These are phyloP conservation scores for Diaporthe nobilis DNA, from an alignment of 2,329 filamentous ascomycete species.

Conservation along the genomic window DNA sequence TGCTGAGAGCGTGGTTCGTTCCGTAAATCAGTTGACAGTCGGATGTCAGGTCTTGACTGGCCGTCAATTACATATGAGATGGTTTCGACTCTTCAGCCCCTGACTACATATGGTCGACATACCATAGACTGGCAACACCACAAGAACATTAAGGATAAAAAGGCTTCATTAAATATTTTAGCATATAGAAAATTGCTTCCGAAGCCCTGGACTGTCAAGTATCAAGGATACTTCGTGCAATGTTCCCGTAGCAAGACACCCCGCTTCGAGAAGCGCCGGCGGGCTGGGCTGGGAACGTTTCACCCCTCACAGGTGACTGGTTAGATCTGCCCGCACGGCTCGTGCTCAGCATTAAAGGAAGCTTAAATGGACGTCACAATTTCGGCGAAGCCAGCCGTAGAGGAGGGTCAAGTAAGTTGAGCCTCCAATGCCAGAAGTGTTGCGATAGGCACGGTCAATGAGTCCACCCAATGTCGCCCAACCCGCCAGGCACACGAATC, in stretches of 20 bases:
- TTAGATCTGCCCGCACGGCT: neutral
- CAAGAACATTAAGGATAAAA: fast-evolving
- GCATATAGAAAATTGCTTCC: too few relatives aligned
- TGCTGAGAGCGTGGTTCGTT: conserved; percentile 17
- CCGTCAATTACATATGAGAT: neutral
- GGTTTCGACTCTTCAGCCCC: neutral
- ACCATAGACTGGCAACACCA: too few relatives aligned
- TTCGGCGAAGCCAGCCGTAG: neutral
- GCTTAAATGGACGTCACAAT: neutral
- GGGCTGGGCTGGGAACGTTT: neutral
- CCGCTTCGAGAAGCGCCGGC: conserved; percentile 1
- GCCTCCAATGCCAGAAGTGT: neutral
- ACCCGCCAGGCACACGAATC: neutral
- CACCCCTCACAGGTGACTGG: neutral
- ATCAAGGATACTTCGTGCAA: neutral
- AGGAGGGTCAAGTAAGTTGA: conserved; percentile 21
- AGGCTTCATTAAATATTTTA: too few relatives aligned
- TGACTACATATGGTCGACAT: too few relatives aligned
- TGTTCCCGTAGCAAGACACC: neutral
- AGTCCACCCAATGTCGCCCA: neutral
- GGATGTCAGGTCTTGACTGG: conserved; percentile 23
- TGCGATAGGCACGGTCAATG: neutral
- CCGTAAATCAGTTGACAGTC: conserved; percentile 1
- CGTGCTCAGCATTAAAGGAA: neutral
- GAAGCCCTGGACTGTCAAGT: too few relatives aligned